Evolutionary conservation across 2,329 filamentous ascomycete species (phyloP).

Genomic region (Tolypocladium album): DNA sequence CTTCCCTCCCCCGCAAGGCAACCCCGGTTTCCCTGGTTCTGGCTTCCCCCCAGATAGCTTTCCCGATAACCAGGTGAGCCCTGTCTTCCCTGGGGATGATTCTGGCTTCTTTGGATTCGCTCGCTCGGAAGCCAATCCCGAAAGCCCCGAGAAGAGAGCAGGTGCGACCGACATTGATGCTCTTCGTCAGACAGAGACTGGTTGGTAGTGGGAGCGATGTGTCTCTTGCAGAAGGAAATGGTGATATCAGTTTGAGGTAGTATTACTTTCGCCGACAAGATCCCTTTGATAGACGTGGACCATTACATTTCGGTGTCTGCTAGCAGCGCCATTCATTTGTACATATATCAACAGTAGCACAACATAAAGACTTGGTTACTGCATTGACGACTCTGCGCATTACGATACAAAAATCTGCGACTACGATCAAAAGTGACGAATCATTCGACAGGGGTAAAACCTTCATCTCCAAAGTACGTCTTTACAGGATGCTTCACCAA

Average conservation of each 20-base stretch:
- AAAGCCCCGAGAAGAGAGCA: not conserved
- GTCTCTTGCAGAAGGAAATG: not conserved
- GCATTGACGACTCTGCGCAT: not conserved
- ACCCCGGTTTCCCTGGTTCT: not conserved
- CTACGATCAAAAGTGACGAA: too few species aligned
- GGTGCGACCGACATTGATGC: not conserved
- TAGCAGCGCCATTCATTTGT: not conserved
- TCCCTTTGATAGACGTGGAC: not conserved
- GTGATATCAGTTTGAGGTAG: not conserved
- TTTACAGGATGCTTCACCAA: not conserved
- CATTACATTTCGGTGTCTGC: not conserved
- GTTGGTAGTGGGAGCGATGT: not conserved
- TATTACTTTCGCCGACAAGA: not conserved
- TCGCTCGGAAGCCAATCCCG: not conserved
- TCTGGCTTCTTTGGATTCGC: not conserved
- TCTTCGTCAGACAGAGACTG: not conserved
- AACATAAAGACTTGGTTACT: not conserved
- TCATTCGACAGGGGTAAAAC: not conserved
- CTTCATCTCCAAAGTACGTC: not conserved
- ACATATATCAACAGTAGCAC: not conserved
- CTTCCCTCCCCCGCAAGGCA: too few species aligned
- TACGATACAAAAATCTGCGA: not conserved
- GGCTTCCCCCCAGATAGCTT: not conserved
- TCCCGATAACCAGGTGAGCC: not conserved
- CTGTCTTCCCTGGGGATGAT: not conserved